Percentiles rank a stretch among this genome's conserved stretches.
These are phyloP conservation scores for Fraxinus excelsior DNA, from an alignment of 257 asterid genomes.

Conservation along the genomic window DNA sequence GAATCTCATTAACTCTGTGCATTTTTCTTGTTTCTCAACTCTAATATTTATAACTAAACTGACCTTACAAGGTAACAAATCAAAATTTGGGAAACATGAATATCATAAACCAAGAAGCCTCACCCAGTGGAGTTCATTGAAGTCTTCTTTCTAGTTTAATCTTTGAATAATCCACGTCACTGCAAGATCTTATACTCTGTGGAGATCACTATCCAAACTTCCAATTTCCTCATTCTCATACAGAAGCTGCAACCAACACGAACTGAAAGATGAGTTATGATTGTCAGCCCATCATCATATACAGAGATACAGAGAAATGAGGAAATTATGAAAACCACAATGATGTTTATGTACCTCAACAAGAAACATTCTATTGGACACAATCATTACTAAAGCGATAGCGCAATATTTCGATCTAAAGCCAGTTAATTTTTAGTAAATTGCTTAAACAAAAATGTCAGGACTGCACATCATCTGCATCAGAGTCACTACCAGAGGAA, in stretches of 20 bases:
- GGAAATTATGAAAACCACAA: not conserved
- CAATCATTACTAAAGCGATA: not conserved
- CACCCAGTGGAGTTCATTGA: not conserved
- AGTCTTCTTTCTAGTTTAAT: not conserved
- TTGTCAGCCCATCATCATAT: not conserved
- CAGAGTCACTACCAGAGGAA: slow-evolving; percentile 95
- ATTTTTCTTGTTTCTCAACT: not conserved
- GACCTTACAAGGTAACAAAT: not conserved
- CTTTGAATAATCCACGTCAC: not conserved
- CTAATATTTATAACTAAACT: not conserved
- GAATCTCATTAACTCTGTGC: not conserved
- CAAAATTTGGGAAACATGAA: not conserved
- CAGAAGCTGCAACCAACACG: not conserved
- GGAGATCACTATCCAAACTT: not conserved
- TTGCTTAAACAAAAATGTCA: slow-evolving; percentile 29
- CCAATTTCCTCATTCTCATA: not conserved
- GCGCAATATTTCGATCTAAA: not conserved
- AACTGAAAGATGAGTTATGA: not conserved
- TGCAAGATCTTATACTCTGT: not conserved
- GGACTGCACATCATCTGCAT: slow-evolving; percentile 91
- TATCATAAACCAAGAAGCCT: too few species aligned
- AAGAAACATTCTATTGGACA: not conserved
- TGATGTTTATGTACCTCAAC: not conserved
- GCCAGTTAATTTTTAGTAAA: not conserved
- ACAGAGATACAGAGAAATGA: not conserved